Percentiles rank a stretch among this genome's conserved stretches.
Conservation (phyloP, 129 eudicot genomes). For the Artemisia tridentata region DNA sequence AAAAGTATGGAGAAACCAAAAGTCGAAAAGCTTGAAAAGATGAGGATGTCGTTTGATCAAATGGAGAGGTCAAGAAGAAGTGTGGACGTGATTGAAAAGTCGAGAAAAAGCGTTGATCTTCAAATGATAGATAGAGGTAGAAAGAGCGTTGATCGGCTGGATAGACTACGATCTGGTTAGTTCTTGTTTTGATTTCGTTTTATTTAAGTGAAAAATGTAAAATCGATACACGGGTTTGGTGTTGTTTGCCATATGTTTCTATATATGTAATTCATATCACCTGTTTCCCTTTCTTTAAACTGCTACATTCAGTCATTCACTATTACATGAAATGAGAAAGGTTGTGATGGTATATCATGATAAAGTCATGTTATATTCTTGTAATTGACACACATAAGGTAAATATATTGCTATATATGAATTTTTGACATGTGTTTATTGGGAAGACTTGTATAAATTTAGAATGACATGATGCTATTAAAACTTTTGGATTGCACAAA, state of each 20-base stretch:
- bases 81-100: constrained; percentile 64
- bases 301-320: constrained; percentile 6
- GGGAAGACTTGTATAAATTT: too few species aligned
- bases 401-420: too few species aligned
- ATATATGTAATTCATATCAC: constrained; percentile 7
- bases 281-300: not conserved
- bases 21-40: constrained; percentile 50
- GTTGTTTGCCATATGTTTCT: constrained; percentile 30
- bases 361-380: not conserved
- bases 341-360: constrained; percentile 18
- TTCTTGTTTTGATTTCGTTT: constrained; percentile 10
- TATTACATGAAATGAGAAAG: constrained; percentile 24
- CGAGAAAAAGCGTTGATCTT: constrained; percentile 67
- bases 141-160: constrained; percentile 81
- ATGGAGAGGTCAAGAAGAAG: constrained; percentile 84
- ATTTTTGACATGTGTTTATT: too few species aligned
- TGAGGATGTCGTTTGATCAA: constrained; percentile 68
- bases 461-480: too few species aligned
- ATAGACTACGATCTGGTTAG: constrained; percentile 55
- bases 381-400: too few species aligned
- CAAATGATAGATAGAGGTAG: constrained; percentile 69
- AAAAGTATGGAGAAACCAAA: constrained; percentile 57
- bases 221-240: constrained; percentile 41
- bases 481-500: too few species aligned
- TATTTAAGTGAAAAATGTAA: constrained; percentile 28